These are phyloP conservation scores for Colletotrichum sp. DNA, from an alignment of 2,329 filamentous ascomycete genomes.

Conservation along the genomic window DNA sequence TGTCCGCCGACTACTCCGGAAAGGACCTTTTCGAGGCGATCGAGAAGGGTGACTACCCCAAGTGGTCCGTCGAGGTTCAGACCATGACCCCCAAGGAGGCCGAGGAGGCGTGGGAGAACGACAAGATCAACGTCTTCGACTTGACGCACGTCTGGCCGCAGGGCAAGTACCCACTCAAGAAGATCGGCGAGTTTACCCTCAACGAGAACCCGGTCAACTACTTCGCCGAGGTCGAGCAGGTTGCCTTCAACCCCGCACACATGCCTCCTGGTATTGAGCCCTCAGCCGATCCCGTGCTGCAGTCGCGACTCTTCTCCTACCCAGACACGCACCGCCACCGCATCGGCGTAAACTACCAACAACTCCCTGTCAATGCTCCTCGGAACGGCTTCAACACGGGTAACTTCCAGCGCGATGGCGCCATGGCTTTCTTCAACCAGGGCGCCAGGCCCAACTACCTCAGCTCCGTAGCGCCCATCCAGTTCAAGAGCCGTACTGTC, in stretches of 20 bases:
- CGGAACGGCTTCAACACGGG: conserved; percentile 60
- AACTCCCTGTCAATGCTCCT: conserved; percentile 66
- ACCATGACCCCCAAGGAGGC: conserved; percentile 58
- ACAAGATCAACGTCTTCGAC: conserved; percentile 59
- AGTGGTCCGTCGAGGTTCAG: conserved; percentile 59
- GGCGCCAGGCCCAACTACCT: conserved; percentile 21
- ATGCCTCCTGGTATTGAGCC: conserved; percentile 69
- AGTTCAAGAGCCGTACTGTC: conserved; percentile 36
- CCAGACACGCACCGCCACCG: conserved; percentile 68
- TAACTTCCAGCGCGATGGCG: conserved; percentile 71
- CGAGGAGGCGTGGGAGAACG: conserved; percentile 34
- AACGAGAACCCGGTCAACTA: conserved; percentile 72
- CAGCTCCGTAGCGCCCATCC: conserved; percentile 33
- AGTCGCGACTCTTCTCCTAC: conserved; percentile 65
- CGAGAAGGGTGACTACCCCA: conserved; percentile 46
- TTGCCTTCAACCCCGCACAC: conserved; percentile 68
- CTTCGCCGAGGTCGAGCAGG: conserved; percentile 73
- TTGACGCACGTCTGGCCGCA: conserved; percentile 64
- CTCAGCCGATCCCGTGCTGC: conserved; percentile 66
- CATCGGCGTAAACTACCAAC: conserved; percentile 67
- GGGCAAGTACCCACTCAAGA: conserved; percentile 64
- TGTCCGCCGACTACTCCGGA: conserved; percentile 57
- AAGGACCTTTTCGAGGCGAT: conserved; percentile 43
- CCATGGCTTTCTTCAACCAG: conserved; percentile 56
- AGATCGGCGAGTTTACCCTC: conserved; percentile 66